phyloP scores from a whole-genome alignment of 2,329 filamentous ascomycete species.

The Venturia aucupariae region DNA sequence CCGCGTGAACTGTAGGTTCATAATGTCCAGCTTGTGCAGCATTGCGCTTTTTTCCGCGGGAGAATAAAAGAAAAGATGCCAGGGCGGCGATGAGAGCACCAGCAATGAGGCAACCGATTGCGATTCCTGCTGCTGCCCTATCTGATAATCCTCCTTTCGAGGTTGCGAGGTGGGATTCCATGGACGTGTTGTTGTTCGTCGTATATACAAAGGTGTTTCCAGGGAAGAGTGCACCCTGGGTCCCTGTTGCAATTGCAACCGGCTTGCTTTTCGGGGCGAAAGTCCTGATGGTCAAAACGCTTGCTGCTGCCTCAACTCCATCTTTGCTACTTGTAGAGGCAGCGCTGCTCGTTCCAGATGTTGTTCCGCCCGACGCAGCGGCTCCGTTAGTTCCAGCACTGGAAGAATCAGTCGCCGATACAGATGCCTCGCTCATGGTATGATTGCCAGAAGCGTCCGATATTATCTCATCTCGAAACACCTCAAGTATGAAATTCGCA shows the following conservation, averaged over 20 bases:
- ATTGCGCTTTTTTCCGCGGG: background rate
- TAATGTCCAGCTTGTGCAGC: background rate
- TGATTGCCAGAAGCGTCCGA: too few relatives aligned
- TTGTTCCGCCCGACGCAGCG: too few relatives aligned
- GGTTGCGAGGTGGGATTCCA: background rate
- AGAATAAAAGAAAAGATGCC: background rate
- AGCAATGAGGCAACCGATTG: slow-evolving; percentile 27
- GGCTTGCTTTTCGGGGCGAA: too few relatives aligned
- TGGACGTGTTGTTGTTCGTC: background rate
- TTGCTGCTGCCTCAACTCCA: too few relatives aligned
- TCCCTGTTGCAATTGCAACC: too few relatives aligned
- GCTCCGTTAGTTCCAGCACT: background rate
- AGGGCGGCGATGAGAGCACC: slow-evolving; percentile 19
- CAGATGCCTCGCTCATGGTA: too few relatives aligned
- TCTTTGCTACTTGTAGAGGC: background rate
- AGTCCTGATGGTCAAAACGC: too few relatives aligned
- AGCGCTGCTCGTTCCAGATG: background rate
- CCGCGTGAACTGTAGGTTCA: background rate
- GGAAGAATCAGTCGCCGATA: background rate
- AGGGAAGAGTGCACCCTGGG: background rate
- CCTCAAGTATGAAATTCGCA: too few relatives aligned
- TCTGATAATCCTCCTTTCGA: background rate
- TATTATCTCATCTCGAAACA: too few relatives aligned
- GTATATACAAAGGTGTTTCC: too few relatives aligned
- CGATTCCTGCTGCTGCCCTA: slow-evolving; percentile 27